A percentile compares a stretch with the other conserved stretches of the same genome.
Evolutionary conservation across 2,329 filamentous ascomycete species (phyloP).

Genomic region (Fusarium chuoi): DNA sequence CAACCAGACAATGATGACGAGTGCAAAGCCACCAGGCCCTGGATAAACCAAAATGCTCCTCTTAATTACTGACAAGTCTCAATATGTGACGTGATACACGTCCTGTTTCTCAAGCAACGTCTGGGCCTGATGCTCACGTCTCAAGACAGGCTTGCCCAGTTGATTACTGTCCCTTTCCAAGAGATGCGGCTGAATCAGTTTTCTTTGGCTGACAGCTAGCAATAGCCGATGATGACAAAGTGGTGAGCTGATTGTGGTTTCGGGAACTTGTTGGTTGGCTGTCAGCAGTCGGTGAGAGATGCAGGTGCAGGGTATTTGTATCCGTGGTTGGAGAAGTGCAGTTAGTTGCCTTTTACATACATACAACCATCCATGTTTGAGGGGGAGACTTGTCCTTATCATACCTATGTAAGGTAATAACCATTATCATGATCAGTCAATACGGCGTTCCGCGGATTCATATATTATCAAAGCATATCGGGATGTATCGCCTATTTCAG

Average conservation of each 20-base stretch:
- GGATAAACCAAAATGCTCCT: neutral
- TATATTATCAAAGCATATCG: neutral
- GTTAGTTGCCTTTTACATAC: slow-evolving; percentile 1
- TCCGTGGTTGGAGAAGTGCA: neutral
- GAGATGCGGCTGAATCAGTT: slow-evolving; percentile 9
- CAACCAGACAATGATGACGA: slow-evolving; percentile 31
- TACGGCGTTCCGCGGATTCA: neutral
- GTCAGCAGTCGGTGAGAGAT: slow-evolving; percentile 22
- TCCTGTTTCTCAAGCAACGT: slow-evolving; percentile 35
- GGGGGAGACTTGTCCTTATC: slow-evolving; percentile 19
- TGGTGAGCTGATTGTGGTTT: slow-evolving; percentile 37
- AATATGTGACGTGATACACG: slow-evolving; percentile 30
- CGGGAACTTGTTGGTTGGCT: slow-evolving; percentile 32
- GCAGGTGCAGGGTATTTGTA: slow-evolving; percentile 24
- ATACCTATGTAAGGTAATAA: neutral
- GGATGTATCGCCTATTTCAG: neutral
- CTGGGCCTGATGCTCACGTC: neutral
- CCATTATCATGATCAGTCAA: slow-evolving; percentile 14
- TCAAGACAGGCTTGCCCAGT: slow-evolving; percentile 4
- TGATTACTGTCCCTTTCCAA: neutral
- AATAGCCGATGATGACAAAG: slow-evolving; percentile 11
- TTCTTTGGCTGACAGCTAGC: slow-evolving; percentile 7
- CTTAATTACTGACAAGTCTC: neutral
- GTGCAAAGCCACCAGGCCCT: slow-evolving; percentile 16
- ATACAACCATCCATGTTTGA: slow-evolving; percentile 2